Evolutionary conservation across 192 early-diverging fungal genomes (phyloP).

Genomic region (Podila epigama): DNA sequence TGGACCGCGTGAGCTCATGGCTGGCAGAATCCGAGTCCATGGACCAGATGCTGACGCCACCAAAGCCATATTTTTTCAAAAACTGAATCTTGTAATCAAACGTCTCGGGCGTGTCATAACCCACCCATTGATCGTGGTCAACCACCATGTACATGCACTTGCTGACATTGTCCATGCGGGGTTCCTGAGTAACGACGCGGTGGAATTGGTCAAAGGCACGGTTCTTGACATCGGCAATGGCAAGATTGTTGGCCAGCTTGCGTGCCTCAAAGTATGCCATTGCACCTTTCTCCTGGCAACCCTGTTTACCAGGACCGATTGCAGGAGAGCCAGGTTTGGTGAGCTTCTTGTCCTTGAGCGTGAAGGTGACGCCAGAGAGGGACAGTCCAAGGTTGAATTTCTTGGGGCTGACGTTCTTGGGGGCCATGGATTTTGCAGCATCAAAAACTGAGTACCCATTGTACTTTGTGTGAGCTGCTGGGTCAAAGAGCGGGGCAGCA

Average conservation of each 20-base stretch:
- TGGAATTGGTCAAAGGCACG: constrained; percentile 16
- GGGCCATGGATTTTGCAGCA: constrained; percentile 40
- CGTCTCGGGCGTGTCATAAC: constrained; percentile 37
- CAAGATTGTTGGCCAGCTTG: constrained; percentile 18
- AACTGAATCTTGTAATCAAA: constrained; percentile 21
- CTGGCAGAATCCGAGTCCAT: constrained; percentile 39
- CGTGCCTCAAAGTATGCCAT: constrained; percentile 40
- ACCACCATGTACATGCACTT: constrained; percentile 51
- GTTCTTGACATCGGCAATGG: constrained; percentile 10
- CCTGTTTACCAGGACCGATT: constrained; percentile 31
- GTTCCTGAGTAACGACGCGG: constrained; percentile 33
- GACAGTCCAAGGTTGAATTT: constrained; percentile 47
- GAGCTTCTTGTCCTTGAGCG: constrained; percentile 32
- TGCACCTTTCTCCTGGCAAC: constrained; percentile 47
- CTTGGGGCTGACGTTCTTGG: constrained; percentile 24
- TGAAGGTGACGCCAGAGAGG: constrained; percentile 44
- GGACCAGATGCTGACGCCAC: constrained; percentile 48
- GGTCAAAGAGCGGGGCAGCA: constrained; percentile 36
- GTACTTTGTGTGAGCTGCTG: constrained; percentile 29
- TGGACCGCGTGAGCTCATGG: constrained; percentile 33
- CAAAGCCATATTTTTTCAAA: constrained; percentile 28
- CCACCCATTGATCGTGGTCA: constrained; percentile 34
- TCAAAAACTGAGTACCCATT: constrained; percentile 38
- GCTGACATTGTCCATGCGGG: constrained; percentile 21
- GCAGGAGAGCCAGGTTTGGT: constrained; percentile 36